A percentile compares a stretch with the other conserved stretches of the same genome.
phyloP scores from a whole-genome alignment of 129 eudicot species.

The Pseudognaphalium luteoalbum region DNA sequence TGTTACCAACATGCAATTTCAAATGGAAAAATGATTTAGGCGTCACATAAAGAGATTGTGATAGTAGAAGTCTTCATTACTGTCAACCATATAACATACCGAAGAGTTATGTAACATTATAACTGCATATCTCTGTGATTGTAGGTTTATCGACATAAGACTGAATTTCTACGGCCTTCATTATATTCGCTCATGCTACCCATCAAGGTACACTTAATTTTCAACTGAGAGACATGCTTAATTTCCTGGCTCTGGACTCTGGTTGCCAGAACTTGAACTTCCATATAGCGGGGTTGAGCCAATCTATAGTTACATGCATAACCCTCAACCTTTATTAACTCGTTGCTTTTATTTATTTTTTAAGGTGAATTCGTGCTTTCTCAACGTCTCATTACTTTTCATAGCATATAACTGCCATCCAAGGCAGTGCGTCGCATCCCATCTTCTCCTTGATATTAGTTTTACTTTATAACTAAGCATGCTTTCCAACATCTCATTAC shows the following conservation, averaged over 20 bases:
- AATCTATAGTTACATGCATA: not conserved
- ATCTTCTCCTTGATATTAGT: too few relatives aligned
- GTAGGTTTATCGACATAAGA: slow-evolving; percentile 28
- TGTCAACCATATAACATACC: not conserved
- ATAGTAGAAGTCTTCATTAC: not conserved
- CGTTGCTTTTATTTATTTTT: not conserved
- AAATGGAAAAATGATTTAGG: not conserved
- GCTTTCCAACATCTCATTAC: too few relatives aligned
- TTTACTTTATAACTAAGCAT: too few relatives aligned
- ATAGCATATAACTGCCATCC: too few relatives aligned
- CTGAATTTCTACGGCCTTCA: slow-evolving; percentile 26
- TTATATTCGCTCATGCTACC: slow-evolving; percentile 38
- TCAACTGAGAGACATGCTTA: not conserved
- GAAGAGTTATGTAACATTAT: not conserved
- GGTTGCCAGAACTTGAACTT: not conserved
- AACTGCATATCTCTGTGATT: slow-evolving; percentile 4
- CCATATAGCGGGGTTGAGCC: not conserved
- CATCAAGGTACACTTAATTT: slow-evolving; percentile 32
- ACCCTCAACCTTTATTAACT: not conserved
- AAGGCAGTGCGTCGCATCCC: too few relatives aligned
- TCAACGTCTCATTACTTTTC: too few relatives aligned
- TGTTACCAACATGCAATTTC: not conserved
- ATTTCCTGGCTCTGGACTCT: not conserved
- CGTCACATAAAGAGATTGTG: not conserved
- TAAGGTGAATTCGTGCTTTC: not conserved